Percentiles rank a stretch among this genome's conserved stretches.
Conservation (phyloP, 768 basidiomycete genomes). For the Auricularia cornea region DNA sequence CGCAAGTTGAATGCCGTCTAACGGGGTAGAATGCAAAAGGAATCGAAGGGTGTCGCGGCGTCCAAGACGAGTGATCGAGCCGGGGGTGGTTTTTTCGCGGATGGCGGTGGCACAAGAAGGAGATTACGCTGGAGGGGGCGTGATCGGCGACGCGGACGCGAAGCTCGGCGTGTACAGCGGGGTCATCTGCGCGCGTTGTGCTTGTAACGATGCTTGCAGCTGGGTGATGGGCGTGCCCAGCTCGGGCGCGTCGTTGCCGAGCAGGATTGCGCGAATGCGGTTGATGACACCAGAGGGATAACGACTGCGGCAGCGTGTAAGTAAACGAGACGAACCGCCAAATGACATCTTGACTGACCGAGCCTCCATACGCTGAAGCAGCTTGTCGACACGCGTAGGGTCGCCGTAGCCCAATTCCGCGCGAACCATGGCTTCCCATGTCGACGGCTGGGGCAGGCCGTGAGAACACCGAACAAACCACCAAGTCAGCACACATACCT, state of each 20-base stretch:
- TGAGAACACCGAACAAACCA: slow-evolving; percentile 1
- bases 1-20: no score
- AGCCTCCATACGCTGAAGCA: slow-evolving; percentile 64
- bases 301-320: slow-evolving; percentile 34
- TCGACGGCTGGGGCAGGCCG: slow-evolving; percentile 54
- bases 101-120: not conserved
- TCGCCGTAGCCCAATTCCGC: slow-evolving; percentile 79
- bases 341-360: slow-evolving; percentile 38
- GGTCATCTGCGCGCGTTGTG: not conserved
- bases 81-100: no score
- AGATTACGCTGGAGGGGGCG: not conserved
- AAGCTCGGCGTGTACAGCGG: not conserved
- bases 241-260: not conserved
- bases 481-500: slow-evolving; percentile 40
- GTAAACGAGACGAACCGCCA: slow-evolving; percentile 8
- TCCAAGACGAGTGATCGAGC: no score
- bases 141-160: not conserved
- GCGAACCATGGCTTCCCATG: slow-evolving; percentile 93
- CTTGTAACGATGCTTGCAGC: not conserved
- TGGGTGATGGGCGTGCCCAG: not conserved
- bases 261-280: slow-evolving; percentile 61
- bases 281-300: slow-evolving; percentile 74
- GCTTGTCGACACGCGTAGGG: slow-evolving; percentile 53
- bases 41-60: no score
- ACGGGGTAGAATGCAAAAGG: no score